These are phyloP conservation scores for Solanum tarijense DNA, from an alignment of 257 asterid genomes.

Conservation along the genomic window DNA sequence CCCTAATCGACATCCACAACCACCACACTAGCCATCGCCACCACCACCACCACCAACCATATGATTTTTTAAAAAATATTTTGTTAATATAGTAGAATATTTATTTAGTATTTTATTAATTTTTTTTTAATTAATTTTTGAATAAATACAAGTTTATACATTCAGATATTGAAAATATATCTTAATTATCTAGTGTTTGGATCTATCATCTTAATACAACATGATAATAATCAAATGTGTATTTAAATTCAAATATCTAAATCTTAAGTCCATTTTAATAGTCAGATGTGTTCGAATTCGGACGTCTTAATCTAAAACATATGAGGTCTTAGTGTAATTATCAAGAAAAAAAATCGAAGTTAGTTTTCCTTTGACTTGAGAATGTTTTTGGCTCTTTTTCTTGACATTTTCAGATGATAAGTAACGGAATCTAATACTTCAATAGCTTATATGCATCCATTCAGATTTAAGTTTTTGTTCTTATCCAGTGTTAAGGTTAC, in stretches of 20 bases:
- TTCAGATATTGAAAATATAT: background rate
- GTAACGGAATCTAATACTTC: background rate
- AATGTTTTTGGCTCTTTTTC: background rate
- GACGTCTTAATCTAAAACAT: background rate
- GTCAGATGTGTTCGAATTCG: background rate
- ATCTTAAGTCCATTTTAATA: background rate
- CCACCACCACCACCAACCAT: background rate
- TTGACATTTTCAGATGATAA: background rate
- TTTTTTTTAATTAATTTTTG: background rate
- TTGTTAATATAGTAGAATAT: background rate
- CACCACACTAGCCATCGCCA: background rate
- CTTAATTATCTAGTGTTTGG: background rate
- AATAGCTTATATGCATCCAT: background rate
- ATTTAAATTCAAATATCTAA: background rate
- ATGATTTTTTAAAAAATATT: background rate
- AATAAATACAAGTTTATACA: background rate
- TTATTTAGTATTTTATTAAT: background rate
- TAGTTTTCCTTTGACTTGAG: background rate
- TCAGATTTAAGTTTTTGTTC: background rate
- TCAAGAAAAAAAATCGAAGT: background rate
- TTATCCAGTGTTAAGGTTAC: background rate
- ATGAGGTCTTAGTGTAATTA: background rate
- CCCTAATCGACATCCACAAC: background rate
- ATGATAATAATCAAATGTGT: background rate
- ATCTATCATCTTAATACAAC: background rate